These are phyloP conservation scores for Chaetomium olivaceum DNA, from an alignment of 2,329 filamentous ascomycete genomes.

Conservation along the genomic window DNA sequence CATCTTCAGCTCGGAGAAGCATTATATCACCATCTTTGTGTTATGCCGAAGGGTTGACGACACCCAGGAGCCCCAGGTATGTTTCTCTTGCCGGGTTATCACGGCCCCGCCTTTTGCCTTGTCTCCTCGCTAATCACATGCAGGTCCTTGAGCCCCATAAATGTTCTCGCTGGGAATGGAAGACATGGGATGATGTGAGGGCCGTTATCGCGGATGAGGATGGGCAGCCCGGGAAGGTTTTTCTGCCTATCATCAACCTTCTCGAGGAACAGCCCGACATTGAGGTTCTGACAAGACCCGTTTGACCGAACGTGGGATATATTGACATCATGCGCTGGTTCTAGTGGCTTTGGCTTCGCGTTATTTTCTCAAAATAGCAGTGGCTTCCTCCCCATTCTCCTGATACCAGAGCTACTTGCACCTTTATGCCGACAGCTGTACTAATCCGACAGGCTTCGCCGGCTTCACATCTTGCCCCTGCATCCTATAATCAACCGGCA, in stretches of 20 bases:
- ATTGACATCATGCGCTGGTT: too few relatives aligned
- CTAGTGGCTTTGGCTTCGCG: too few relatives aligned
- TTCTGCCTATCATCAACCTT: slow-evolving; percentile 44
- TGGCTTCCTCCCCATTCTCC: too few relatives aligned
- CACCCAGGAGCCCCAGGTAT: slow-evolving; percentile 54
- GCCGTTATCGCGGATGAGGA: slow-evolving; percentile 36
- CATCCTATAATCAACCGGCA: too few relatives aligned
- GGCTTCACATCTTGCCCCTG: too few relatives aligned
- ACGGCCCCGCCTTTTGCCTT: neutral
- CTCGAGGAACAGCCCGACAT: slow-evolving; percentile 35
- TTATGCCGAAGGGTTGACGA: slow-evolving; percentile 51
- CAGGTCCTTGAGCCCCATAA: slow-evolving; percentile 51
- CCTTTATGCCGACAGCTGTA: too few relatives aligned
- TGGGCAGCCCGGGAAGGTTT: slow-evolving; percentile 38
- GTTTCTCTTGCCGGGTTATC: slow-evolving; percentile 29
- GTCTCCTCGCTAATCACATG: neutral
- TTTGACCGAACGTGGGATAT: too few relatives aligned
- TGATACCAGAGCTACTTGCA: too few relatives aligned
- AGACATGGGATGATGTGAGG: slow-evolving; percentile 46
- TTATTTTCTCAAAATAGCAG: too few relatives aligned
- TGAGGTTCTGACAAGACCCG: slow-evolving; percentile 17
- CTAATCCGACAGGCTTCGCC: too few relatives aligned
- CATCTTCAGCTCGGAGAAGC: slow-evolving; percentile 63
- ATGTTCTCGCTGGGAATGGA: slow-evolving; percentile 54
- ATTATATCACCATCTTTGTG: slow-evolving; percentile 76